Evolutionary conservation across 352 stramenopile species (phyloP).

Genomic region (Phytophthora lateralis): DNA sequence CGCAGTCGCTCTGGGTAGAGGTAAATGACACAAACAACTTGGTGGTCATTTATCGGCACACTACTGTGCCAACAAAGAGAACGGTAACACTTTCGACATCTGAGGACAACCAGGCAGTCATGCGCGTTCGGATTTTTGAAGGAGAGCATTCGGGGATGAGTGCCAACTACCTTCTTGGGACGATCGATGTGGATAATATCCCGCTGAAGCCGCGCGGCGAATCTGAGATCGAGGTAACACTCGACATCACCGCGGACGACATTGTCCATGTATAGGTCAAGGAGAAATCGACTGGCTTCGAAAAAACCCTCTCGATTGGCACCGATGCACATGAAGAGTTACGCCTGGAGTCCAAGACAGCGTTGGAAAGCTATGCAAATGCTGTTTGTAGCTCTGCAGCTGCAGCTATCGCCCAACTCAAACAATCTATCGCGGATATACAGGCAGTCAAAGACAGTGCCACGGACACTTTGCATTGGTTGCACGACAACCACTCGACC

Average conservation of each 20-base stretch:
- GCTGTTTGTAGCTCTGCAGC: background rate
- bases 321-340: background rate
- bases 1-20: slow-evolving; percentile 4
- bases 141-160: no score
- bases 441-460: background rate
- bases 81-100: slow-evolving; percentile 2
- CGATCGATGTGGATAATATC: no score
- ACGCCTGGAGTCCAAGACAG: background rate
- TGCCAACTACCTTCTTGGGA: no score
- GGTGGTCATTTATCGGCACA: no score
- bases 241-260: background rate
- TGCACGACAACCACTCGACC: background rate
- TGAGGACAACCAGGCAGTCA: slow-evolving; percentile 1
- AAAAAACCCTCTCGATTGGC: background rate
- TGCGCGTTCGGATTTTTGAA: slow-evolving; percentile 1
- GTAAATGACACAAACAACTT: background rate
- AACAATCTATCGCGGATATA: background rate
- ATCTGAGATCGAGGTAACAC: no score
- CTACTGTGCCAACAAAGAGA: slow-evolving; percentile 5
- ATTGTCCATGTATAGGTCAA: background rate
- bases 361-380: slow-evolving; percentile 2
- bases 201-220: no score
- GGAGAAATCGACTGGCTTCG: background rate
- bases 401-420: no score
- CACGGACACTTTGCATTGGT: background rate